Conservation (phyloP, 2,329 filamentous ascomycete species). For the Mycosphaerella arachidis region DNA sequence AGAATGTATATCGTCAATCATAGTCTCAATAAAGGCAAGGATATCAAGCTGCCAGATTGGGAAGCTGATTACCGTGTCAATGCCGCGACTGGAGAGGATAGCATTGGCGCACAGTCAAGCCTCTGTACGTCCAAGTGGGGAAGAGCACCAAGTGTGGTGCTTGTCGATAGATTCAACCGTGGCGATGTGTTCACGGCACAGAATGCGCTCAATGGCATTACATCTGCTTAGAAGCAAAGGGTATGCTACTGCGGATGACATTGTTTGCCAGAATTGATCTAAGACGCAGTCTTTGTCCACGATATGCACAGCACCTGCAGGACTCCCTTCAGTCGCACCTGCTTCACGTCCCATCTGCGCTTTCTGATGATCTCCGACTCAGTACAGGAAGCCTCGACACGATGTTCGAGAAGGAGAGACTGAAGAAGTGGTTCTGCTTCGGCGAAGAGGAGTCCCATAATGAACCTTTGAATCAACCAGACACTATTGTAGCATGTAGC, state of each 20-base stretch:
- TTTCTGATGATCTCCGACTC: neutral
- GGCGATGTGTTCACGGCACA: slow-evolving; percentile 42
- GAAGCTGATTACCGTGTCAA: slow-evolving; percentile 39
- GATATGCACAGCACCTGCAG: no score
- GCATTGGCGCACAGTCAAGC: slow-evolving; percentile 36
- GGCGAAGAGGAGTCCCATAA: neutral
- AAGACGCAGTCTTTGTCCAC: no score
- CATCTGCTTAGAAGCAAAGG: neutral
- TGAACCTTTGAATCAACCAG: neutral
- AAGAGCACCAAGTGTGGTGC: slow-evolving; percentile 39
- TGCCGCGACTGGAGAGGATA: slow-evolving; percentile 41
- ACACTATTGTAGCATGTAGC: neutral
- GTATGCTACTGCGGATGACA: no score
- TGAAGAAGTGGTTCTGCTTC: neutral
- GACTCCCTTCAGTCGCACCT: no score
- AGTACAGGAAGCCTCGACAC: neutral
- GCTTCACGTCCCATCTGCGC: no score
- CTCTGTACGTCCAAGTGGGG: slow-evolving; percentile 37
- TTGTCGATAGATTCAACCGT: slow-evolving; percentile 44
- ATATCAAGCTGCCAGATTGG: slow-evolving; percentile 38
- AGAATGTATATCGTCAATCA: slow-evolving; percentile 49
- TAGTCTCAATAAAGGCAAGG: slow-evolving; percentile 36
- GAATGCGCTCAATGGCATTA: slow-evolving; percentile 33
- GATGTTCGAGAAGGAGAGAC: neutral
- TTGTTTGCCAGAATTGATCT: no score